A percentile compares a stretch with the other conserved stretches of the same genome.
These are phyloP conservation scores for Ganoderma lingzhi DNA, from an alignment of 1,284 basidiomycete species.

Conservation along the genomic window DNA sequence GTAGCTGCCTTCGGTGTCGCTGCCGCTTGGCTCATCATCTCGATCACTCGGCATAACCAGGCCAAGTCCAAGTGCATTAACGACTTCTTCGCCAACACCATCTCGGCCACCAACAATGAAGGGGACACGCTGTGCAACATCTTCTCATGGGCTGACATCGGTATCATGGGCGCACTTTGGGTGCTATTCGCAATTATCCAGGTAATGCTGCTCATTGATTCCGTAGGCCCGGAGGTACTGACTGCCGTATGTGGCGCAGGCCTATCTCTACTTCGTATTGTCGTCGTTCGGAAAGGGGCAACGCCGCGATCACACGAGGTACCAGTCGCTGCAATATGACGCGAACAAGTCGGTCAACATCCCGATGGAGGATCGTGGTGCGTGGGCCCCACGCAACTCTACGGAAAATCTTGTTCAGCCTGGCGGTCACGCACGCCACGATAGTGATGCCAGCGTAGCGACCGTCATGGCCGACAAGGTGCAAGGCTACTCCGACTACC, in stretches of 20 bases:
- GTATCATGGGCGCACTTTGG: slow-evolving; percentile 90
- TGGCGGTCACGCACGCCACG: slow-evolving; percentile 44
- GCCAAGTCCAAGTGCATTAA: slow-evolving; percentile 74
- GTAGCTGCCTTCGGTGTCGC: slow-evolving; percentile 75
- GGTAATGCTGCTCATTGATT: slow-evolving; percentile 47
- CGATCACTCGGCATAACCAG: slow-evolving; percentile 74
- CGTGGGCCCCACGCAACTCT: slow-evolving; percentile 77
- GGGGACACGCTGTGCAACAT: slow-evolving; percentile 81
- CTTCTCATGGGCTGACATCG: slow-evolving; percentile 92
- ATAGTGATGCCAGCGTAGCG: slow-evolving; percentile 63
- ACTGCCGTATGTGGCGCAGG: slow-evolving; percentile 46
- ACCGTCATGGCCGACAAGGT: slow-evolving; percentile 61
- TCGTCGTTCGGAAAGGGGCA: slow-evolving; percentile 80
- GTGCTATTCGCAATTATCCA: slow-evolving; percentile 79
- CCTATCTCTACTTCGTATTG: slow-evolving; percentile 75
- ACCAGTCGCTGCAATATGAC: slow-evolving; percentile 75
- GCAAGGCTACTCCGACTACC: slow-evolving; percentile 48
- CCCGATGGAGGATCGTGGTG: slow-evolving; percentile 68
- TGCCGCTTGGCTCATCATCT: slow-evolving; percentile 83
- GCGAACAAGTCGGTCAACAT: slow-evolving; percentile 70
- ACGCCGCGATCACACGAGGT: slow-evolving; percentile 81
- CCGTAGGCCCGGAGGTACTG: background rate
- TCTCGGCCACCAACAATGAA: slow-evolving; percentile 54
- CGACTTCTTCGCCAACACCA: slow-evolving; percentile 59
- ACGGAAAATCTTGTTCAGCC: slow-evolving; percentile 47